Evolutionary conservation across 371 early-diverging fungal genomes (phyloP).

Genomic region (Mucor indicus): DNA sequence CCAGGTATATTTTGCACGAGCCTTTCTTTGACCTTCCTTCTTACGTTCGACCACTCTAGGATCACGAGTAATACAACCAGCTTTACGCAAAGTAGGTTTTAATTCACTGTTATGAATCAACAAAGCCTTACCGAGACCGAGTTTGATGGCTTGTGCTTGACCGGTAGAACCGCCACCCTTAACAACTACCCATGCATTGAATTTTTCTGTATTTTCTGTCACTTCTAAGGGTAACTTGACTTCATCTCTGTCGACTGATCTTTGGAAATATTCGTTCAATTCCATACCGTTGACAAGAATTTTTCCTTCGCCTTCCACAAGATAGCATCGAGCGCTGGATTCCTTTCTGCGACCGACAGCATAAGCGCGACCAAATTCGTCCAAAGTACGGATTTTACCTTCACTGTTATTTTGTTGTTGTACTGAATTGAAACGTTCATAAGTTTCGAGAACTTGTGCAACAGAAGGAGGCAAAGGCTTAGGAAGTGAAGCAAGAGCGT

Average conservation of each 20-base stretch:
- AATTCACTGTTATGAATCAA: slow-evolving; percentile 63
- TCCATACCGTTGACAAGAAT: slow-evolving; percentile 84
- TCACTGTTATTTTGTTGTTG: slow-evolving; percentile 14
- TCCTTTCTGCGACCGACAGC: slow-evolving; percentile 87
- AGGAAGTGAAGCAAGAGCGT: slow-evolving; percentile 52
- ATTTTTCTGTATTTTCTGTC: slow-evolving; percentile 64
- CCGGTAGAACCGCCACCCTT: slow-evolving; percentile 87
- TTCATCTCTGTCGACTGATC: slow-evolving; percentile 63
- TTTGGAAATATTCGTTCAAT: slow-evolving; percentile 73
- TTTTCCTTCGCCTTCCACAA: slow-evolving; percentile 77
- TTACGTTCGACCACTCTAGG: slow-evolving; percentile 93
- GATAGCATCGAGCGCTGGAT: slow-evolving; percentile 75
- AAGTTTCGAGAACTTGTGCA: slow-evolving; percentile 40
- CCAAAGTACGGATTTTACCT: slow-evolving; percentile 49
- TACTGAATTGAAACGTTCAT: slow-evolving; percentile 27
- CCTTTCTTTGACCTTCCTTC: slow-evolving; percentile 95
- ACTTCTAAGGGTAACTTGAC: slow-evolving; percentile 76
- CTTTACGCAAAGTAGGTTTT: slow-evolving; percentile 62
- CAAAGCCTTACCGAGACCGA: slow-evolving; percentile 83
- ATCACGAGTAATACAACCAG: slow-evolving; percentile 78
- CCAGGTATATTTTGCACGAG: slow-evolving; percentile 95
- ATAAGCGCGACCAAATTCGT: slow-evolving; percentile 77
- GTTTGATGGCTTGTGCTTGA: slow-evolving; percentile 86
- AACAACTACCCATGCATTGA: slow-evolving; percentile 87
- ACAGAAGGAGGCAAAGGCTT: slow-evolving; percentile 48